Evolutionary conservation across 179 eudicot genomes (phyloP).

Genomic region (Spinacia oleracea): DNA sequence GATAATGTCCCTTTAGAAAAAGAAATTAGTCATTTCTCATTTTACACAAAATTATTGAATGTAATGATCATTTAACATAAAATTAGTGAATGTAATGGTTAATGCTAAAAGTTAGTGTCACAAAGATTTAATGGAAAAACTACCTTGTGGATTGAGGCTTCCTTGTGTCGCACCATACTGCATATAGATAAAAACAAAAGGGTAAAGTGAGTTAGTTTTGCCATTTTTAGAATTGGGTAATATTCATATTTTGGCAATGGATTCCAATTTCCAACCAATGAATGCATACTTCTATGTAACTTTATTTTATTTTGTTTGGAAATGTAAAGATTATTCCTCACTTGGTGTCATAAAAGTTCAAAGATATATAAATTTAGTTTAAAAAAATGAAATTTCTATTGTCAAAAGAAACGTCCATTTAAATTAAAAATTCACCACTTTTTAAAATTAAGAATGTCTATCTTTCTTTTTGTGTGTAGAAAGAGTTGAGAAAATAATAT

Average conservation of each 20-base stretch:
- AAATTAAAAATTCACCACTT: background rate
- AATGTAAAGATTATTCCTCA: background rate
- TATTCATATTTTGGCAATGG: background rate
- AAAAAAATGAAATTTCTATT: background rate
- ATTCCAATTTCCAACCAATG: background rate
- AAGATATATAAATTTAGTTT: background rate
- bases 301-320: too few species aligned
- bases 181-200: background rate
- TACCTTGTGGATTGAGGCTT: constrained; percentile 47
- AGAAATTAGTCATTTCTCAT: too few species aligned
- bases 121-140: background rate
- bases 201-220: background rate
- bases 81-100: too few species aligned
- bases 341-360: background rate
- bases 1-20: too few species aligned
- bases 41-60: too few species aligned
- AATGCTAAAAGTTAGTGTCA: background rate
- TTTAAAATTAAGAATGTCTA: background rate
- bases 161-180: constrained; percentile 41
- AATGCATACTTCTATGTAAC: background rate
- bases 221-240: background rate
- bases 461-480: too few species aligned
- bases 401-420: background rate
- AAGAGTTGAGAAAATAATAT: too few species aligned
- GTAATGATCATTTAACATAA: too few species aligned